Conservation (phyloP, 73 alveolate species). For the Tetrahymena thermophila region DNA sequence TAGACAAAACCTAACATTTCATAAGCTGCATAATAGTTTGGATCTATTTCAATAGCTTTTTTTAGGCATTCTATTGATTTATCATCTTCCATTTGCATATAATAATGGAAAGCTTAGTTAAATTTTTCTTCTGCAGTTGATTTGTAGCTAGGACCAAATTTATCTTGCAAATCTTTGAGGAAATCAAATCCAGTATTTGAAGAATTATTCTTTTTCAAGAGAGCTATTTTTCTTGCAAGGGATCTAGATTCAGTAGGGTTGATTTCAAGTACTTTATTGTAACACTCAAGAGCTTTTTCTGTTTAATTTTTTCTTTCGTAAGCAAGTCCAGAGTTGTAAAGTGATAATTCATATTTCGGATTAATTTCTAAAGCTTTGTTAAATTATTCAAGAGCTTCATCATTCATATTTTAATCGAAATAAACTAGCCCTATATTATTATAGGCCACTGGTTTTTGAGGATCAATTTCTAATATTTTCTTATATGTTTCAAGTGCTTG, state of each 20-base stretch:
- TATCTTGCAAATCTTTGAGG: no score
- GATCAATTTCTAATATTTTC: background rate
- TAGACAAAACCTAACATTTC: background rate
- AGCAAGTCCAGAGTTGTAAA: no score
- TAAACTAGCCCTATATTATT: background rate
- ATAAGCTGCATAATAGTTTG: background rate
- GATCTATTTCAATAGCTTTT: background rate
- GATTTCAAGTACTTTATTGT: no score
- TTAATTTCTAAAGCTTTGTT: background rate
- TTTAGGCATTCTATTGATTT: background rate
- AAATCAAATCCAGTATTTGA: no score
- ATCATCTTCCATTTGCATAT: background rate
- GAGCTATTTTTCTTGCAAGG: no score
- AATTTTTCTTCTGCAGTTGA: background rate
- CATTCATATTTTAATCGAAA: background rate
- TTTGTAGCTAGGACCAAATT: no score
- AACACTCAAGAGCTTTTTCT: no score
- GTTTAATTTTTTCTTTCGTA: no score
- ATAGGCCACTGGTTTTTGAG: background rate
- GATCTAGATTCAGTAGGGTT: no score
- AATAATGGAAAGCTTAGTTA: background rate
- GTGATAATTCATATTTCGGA: background rate
- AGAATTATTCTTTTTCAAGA: no score
- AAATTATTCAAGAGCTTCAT: background rate
- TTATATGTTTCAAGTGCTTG: background rate